Evolutionary conservation across 345 rosid genomes (phyloP), one percentile per base, ranked within the genome.

Genomic region (Eucalyptus pauciflora): DNA sequence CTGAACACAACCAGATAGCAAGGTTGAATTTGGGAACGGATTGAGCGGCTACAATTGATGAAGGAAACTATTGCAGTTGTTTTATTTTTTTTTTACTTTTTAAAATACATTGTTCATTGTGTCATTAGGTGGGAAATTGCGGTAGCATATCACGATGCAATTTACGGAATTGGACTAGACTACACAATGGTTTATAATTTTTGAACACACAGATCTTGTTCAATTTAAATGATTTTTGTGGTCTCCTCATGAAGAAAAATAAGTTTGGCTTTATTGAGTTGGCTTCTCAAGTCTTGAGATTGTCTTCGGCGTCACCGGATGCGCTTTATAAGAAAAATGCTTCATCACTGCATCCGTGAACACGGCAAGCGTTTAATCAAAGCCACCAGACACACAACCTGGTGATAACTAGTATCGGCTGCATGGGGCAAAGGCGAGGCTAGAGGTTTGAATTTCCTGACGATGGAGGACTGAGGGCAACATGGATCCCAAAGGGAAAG

Each of bases 1-100:
- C 24, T 89, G 43, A 89, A 89, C 12, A 52, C 89, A 33, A 81
- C 50, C 31, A 5, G 88, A 88, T 1, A 10, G 10, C 8, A 90
- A 51, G 69, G 88, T 92, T 7, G 90, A 52, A 49, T 89, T 94
- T 48, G 87, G 89, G 31, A n/a, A 83, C 2, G 88, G 90, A 51
- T 41, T 88, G 89, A 81, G 83, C 24, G 62, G 13, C 71, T 88
- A 62, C 14, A 54, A 10, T 31, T 31, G 24, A 69, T 5, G 43
- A 8, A 67, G 43, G 43, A 31, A 69, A 69, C 79, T 8, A 31
- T 16, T 4, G 76, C 10, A 64, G 8, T 29, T n/a, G 31, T 62
- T 60, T 60, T 64, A n/a, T n/a, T 3, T 10, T 58, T 58, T 58
- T 11, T 58, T 58, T 58, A 11, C 24, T 58, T 58, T 10, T 29